Evolutionary conservation across 768 basidiomycete species (phyloP).

Genomic region (Phallus indusiatus): DNA sequence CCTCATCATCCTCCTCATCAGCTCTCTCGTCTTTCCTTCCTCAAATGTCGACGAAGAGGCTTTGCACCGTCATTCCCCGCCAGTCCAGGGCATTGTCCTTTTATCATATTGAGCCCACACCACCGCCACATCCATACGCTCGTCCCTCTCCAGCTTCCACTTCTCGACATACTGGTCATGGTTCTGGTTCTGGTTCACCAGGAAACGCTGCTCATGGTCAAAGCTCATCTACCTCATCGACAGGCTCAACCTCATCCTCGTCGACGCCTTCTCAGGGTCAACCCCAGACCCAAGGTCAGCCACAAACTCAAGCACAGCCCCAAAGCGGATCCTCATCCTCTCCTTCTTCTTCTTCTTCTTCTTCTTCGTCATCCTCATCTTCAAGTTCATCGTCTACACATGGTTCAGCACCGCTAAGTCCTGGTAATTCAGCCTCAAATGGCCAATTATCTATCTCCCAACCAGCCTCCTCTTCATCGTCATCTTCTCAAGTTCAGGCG

Average conservation of each 20-base stretch:
- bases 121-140: slow-evolving; percentile 7
- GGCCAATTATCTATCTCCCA: neutral
- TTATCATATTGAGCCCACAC: slow-evolving; percentile 4
- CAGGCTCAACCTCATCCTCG: neutral
- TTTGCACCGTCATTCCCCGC: slow-evolving; percentile 4
- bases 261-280: neutral
- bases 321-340: neutral
- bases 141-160: slow-evolving; percentile 3
- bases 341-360: too few relatives aligned
- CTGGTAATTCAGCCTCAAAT: neutral
- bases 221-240: too few relatives aligned
- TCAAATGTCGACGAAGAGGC: neutral
- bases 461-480: slow-evolving; percentile 2
- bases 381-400: neutral
- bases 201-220: too few relatives aligned
- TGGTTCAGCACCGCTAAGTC: neutral
- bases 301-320: neutral
- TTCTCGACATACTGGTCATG: neutral
- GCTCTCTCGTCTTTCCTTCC: too few relatives aligned
- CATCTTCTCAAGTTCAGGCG: neutral
- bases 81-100: slow-evolving; percentile 4
- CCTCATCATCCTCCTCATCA: too few relatives aligned
- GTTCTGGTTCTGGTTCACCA: too few relatives aligned
- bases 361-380: too few relatives aligned
- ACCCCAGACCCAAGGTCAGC: neutral